Conservation (phyloP, 2,329 filamentous ascomycete species). For the Aspergillus amoenus region DNA sequence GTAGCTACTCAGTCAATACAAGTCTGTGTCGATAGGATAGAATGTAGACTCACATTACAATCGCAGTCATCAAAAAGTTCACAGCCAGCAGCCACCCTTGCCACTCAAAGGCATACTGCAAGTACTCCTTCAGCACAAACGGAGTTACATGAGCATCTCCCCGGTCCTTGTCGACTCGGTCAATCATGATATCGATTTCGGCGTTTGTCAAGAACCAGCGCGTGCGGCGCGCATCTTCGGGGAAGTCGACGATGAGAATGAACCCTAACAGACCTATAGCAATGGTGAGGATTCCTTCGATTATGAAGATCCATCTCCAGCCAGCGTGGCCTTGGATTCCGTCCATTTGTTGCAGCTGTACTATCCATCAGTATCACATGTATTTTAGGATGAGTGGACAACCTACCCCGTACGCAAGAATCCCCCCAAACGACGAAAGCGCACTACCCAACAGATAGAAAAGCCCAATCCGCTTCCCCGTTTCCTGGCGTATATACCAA, state of each 20-base stretch:
- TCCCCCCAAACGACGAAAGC: conserved; percentile 6
- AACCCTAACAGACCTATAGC: background rate
- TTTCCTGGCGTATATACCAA: conserved; percentile 8
- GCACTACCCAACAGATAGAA: conserved; percentile 9
- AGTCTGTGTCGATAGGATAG: too few species aligned
- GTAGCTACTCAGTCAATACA: conserved; percentile 7
- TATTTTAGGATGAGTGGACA: background rate
- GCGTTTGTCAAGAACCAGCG: conserved; percentile 8
- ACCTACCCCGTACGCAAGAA: conserved; percentile 9
- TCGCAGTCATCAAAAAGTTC: conserved; percentile 11
- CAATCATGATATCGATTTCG: conserved; percentile 14
- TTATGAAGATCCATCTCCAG: conserved; percentile 12
- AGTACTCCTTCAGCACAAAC: conserved; percentile 9
- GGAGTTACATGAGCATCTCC: conserved; percentile 12
- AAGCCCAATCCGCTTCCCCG: conserved; percentile 1
- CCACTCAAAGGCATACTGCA: conserved; percentile 12
- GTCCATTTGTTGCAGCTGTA: conserved; percentile 9
- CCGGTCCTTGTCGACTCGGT: conserved; percentile 14
- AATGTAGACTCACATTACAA: conserved; percentile 7
- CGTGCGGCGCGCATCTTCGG: conserved; percentile 8
- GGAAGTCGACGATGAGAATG: conserved; percentile 10
- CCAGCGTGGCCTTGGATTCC: conserved; percentile 3
- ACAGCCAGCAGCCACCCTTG: conserved; percentile 14
- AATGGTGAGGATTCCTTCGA: conserved; percentile 7
- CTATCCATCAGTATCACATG: background rate